These are phyloP conservation scores for Scedosporium boydii DNA, from an alignment of 2,329 filamentous ascomycete species.

Conservation along the genomic window DNA sequence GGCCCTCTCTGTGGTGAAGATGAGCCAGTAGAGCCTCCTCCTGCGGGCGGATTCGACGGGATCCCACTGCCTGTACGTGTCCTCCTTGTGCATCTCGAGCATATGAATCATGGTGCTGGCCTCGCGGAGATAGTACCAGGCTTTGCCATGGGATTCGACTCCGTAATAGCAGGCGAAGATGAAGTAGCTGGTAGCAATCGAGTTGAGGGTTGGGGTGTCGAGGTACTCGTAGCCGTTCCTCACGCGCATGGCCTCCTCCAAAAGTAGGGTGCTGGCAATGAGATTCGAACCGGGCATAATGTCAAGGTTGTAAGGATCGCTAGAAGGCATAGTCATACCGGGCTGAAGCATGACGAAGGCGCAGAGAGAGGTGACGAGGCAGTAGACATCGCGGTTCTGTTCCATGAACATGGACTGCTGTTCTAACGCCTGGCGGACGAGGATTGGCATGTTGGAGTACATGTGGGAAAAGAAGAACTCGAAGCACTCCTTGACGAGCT, in stretches of 20 bases:
- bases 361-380: constrained; percentile 53
- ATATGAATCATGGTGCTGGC: constrained; percentile 61
- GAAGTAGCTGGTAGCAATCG: constrained; percentile 67
- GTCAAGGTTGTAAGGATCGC: constrained; percentile 47
- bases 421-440: constrained; percentile 49
- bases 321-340: constrained; percentile 50
- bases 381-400: constrained; percentile 53
- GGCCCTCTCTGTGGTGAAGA: constrained; percentile 61
- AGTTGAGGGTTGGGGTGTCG: constrained; percentile 45
- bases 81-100: constrained; percentile 51
- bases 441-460: constrained; percentile 53
- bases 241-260: constrained; percentile 59
- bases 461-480: constrained; percentile 61
- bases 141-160: constrained; percentile 63
- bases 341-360: constrained; percentile 62
- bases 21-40: constrained; percentile 62
- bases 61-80: constrained; percentile 50
- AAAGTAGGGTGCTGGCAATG: constrained; percentile 53
- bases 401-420: constrained; percentile 52
- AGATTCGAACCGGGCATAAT: constrained; percentile 50
- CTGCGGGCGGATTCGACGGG: constrained; percentile 51
- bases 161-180: constrained; percentile 64
- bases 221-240: constrained; percentile 54
- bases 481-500: constrained; percentile 56
- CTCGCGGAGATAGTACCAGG: constrained; percentile 73